phyloP scores from a whole-genome alignment of 139 green algal genomes.

The Tetradesmus lagerheimii region DNA sequence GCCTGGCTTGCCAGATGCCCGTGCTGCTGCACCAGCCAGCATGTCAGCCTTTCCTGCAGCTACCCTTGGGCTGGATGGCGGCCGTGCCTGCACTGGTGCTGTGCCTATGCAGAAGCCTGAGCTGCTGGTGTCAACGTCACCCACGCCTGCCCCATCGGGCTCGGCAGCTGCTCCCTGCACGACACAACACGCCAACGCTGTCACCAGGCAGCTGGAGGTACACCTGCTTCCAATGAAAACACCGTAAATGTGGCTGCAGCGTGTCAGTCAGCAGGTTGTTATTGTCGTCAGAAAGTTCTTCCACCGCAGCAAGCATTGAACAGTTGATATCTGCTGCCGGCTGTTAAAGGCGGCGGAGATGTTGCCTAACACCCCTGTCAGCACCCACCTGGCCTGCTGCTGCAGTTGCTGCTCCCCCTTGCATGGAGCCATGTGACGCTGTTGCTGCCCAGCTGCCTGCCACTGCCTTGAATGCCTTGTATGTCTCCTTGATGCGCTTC shows the following conservation, averaged over 20 bases:
- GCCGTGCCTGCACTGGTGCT: constrained; percentile 51
- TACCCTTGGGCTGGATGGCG: neutral
- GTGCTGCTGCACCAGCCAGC: neutral
- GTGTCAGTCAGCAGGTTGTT: too few relatives aligned
- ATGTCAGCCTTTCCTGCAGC: neutral
- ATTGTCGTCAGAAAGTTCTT: too few relatives aligned
- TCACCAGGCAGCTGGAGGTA: neutral
- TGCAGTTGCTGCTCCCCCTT: neutral
- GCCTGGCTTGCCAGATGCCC: neutral
- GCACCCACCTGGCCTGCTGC: neutral
- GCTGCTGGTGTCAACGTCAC: constrained; percentile 55
- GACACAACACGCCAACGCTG: neutral
- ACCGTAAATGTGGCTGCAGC: too few relatives aligned
- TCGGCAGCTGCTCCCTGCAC: constrained; percentile 13
- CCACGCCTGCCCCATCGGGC: constrained; percentile 31
- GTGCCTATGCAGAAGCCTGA: constrained; percentile 57
- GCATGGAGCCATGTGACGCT: neutral
- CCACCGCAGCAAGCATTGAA: too few relatives aligned
- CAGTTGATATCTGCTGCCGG: too few relatives aligned
- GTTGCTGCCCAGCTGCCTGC: neutral
- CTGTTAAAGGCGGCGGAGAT: too few relatives aligned
- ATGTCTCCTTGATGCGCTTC: constrained; percentile 77
- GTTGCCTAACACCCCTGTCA: too few relatives aligned
- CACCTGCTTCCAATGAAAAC: too few relatives aligned
- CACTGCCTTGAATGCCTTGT: constrained; percentile 62